These are phyloP conservation scores for Vachellia collinsii DNA, from an alignment of 306 rosid genomes.

Conservation along the genomic window DNA sequence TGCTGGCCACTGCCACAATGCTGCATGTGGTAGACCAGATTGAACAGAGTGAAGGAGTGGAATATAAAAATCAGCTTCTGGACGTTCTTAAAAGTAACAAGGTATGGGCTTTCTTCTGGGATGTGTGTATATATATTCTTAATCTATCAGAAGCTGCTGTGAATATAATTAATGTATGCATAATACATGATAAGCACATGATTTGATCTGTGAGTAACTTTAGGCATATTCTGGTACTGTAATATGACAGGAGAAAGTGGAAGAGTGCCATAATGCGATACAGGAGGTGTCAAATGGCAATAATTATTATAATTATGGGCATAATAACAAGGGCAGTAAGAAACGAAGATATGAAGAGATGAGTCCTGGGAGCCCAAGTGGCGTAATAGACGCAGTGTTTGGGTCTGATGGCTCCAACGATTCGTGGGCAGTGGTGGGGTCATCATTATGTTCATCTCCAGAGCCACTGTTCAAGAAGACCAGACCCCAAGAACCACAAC, in stretches of 20 bases:
- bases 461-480: conserved; percentile 69
- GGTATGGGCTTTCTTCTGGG: conserved; percentile 47
- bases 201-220: conserved; percentile 11
- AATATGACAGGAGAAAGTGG: conserved; percentile 73
- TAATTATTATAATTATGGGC: conserved; percentile 5
- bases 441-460: conserved; percentile 54
- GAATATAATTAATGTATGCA: not conserved
- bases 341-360: conserved; percentile 64
- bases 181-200: conserved; percentile 25
- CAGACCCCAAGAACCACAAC: conserved; percentile 59
- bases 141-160: conserved; percentile 2
- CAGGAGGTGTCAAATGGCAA: not conserved
- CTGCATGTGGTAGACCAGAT: conserved; percentile 71
- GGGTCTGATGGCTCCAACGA: conserved; percentile 78
- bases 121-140: too few species aligned
- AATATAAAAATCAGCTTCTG: conserved; percentile 72
- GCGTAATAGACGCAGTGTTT: conserved; percentile 71
- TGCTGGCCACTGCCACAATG: conserved; percentile 92
- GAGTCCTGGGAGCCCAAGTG: conserved; percentile 73
- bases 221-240: conserved; percentile 1
- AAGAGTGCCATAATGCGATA: conserved; percentile 66
- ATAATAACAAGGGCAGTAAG: not conserved
- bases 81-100: conserved; percentile 65
- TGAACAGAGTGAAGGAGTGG: conserved; percentile 61
- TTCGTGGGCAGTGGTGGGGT: conserved; percentile 75